A percentile compares a stretch with the other conserved stretches of the same genome.
Conservation (phyloP, 192 early-diverging fungal species). For the Coemansia sp. region DNA sequence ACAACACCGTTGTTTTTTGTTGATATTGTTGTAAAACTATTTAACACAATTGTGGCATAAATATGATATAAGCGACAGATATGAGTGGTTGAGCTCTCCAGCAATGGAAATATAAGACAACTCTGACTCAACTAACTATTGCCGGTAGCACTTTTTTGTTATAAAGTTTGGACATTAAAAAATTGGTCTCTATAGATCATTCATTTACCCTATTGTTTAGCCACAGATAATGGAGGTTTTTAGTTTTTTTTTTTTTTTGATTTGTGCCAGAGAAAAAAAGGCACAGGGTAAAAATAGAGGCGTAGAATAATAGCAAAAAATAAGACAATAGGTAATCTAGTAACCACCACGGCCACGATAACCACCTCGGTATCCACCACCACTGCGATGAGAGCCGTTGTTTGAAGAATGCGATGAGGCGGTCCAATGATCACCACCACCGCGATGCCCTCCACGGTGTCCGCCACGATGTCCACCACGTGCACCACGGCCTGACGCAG, state of each 20-base stretch:
- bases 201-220: neutral
- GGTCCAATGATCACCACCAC: constrained; percentile 8
- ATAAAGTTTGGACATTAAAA: neutral
- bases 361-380: constrained; percentile 17
- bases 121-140: neutral
- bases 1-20: neutral
- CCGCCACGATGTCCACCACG: constrained; percentile 14
- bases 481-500: constrained; percentile 5
- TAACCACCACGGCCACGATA: constrained; percentile 31
- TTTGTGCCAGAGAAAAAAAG: neutral
- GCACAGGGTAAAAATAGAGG: neutral
- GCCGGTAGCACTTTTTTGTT: neutral
- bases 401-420: neutral
- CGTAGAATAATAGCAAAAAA: neutral
- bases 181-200: neutral
- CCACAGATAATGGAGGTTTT: neutral
- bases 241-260: neutral
- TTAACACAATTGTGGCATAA: neutral
- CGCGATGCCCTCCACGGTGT: constrained; percentile 2
- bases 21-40: neutral
- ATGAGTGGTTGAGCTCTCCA: neutral
- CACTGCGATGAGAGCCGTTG: neutral
- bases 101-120: neutral
- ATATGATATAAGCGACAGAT: neutral
- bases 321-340: neutral